phyloP scores from a whole-genome alignment of 176 grass and related monocot genomes.

The Hsuehochloa calcarea region DNA sequence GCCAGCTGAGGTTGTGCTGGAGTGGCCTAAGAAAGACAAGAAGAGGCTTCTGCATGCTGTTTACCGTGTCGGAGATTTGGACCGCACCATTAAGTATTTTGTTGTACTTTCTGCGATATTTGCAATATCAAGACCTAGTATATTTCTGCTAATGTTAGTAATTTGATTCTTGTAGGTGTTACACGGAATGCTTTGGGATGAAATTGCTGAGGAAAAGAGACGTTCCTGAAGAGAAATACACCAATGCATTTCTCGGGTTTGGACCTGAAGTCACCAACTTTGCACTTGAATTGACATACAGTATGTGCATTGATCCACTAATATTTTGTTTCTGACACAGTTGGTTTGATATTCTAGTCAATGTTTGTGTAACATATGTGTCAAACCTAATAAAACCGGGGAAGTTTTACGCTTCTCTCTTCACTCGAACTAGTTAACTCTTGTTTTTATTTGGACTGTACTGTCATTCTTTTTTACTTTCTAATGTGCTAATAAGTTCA shows the following conservation, averaged over 20 bases:
- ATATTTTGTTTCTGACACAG: not conserved
- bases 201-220: slow-evolving; percentile 88
- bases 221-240: slow-evolving; percentile 91
- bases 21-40: slow-evolving; percentile 87
- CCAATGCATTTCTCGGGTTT: slow-evolving; percentile 93
- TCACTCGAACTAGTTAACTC: not conserved
- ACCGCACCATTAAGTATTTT: slow-evolving; percentile 74
- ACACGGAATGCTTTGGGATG: slow-evolving; percentile 94
- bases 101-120: not conserved
- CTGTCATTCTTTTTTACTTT: not conserved
- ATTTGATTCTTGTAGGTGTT: slow-evolving; percentile 55
- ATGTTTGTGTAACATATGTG: not conserved
- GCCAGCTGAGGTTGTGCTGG: slow-evolving; percentile 58
- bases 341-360: slow-evolving; percentile 1
- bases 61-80: slow-evolving; percentile 93
- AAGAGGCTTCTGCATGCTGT: slow-evolving; percentile 81
- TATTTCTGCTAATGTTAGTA: slow-evolving; percentile 10
- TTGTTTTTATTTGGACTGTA: not conserved
- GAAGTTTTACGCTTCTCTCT: not conserved
- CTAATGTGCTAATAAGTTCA: slow-evolving; percentile 13
- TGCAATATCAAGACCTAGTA: not conserved
- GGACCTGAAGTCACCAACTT: slow-evolving; percentile 86
- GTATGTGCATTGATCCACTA: slow-evolving; percentile 41
- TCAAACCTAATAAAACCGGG: not conserved
- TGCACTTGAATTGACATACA: slow-evolving; percentile 87